Conservation (phyloP, 2,329 filamentous ascomycete genomes). For the Trichocomaceae sp. region DNA sequence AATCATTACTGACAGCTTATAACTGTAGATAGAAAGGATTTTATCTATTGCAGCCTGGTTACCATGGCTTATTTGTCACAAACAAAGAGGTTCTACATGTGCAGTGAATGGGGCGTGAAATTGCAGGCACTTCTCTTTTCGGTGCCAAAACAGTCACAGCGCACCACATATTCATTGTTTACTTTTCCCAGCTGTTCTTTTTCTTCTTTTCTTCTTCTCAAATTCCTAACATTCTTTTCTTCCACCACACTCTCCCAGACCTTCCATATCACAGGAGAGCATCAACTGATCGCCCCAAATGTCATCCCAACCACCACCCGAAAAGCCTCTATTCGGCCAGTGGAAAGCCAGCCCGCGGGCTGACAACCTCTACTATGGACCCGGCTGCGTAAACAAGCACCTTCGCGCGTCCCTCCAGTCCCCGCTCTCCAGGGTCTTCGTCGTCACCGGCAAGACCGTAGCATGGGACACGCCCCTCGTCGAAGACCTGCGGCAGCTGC, state of each 20-base stretch:
- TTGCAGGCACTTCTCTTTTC: not conserved
- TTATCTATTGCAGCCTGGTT: too few relatives aligned
- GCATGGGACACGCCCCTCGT: constrained; percentile 50
- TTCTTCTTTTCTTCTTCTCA: not conserved
- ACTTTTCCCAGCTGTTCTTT: not conserved
- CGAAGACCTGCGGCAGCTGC: constrained; percentile 44
- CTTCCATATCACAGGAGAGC: not conserved
- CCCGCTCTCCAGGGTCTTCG: constrained; percentile 48
- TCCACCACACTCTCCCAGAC: not conserved
- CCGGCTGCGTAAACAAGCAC: constrained; percentile 42
- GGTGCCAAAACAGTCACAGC: not conserved
- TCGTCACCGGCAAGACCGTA: constrained; percentile 50
- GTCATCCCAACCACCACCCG: not conserved
- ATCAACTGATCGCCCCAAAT: not conserved
- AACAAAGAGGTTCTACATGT: not conserved
- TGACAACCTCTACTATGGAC: constrained; percentile 42
- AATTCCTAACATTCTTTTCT: too few relatives aligned
- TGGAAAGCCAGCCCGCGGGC: not conserved
- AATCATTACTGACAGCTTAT: too few relatives aligned
- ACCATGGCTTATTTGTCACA: not conserved
- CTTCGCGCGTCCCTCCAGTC: constrained; percentile 40
- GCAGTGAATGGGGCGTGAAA: not conserved
- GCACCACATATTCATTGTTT: not conserved
- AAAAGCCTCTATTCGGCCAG: not conserved
- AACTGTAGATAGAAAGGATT: too few relatives aligned